A percentile compares a stretch with the other conserved stretches of the same genome.
These are phyloP conservation scores for Nissolia schottii DNA, from an alignment of 306 rosid genomes.

Conservation along the genomic window DNA sequence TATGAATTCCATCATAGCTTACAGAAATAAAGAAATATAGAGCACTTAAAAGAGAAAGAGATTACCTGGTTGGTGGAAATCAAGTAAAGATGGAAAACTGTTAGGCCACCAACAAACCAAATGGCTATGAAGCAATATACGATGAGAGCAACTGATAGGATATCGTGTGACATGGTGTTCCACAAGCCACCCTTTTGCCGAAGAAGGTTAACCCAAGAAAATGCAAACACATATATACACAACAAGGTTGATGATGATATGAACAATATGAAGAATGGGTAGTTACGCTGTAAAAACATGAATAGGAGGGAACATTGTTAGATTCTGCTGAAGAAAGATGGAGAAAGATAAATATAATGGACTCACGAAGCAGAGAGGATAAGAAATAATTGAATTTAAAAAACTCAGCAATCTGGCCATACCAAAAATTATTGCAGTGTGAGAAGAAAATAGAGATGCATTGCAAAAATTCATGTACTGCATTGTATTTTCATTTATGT, in stretches of 20 bases:
- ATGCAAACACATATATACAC: slow-evolving; percentile 74
- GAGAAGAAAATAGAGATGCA: neutral
- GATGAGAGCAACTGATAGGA: slow-evolving; percentile 63
- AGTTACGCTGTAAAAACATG: slow-evolving; percentile 71
- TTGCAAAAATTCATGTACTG: neutral
- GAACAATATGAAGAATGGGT: slow-evolving; percentile 76
- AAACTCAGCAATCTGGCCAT: neutral
- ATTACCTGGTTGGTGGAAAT: slow-evolving; percentile 85
- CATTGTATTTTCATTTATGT: no score
- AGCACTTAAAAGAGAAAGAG: neutral
- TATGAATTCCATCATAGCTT: neutral
- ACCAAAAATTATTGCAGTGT: neutral
- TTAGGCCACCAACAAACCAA: slow-evolving; percentile 96
- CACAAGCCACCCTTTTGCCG: slow-evolving; percentile 37
- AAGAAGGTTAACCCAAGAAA: slow-evolving; percentile 74
- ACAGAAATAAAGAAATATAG: neutral
- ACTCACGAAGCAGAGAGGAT: neutral
- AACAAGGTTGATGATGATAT: slow-evolving; percentile 66
- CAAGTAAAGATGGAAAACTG: slow-evolving; percentile 79
- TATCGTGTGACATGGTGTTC: slow-evolving; percentile 47
- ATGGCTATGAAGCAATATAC: slow-evolving; percentile 75
- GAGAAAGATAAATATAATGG: neutral
- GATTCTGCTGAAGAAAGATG: slow-evolving; percentile 1
- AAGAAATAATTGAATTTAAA: neutral
- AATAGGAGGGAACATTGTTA: slow-evolving; percentile 11